These are phyloP conservation scores for Daldinia eschscholtzii DNA, from an alignment of 2,329 filamentous ascomycete genomes.

Conservation along the genomic window DNA sequence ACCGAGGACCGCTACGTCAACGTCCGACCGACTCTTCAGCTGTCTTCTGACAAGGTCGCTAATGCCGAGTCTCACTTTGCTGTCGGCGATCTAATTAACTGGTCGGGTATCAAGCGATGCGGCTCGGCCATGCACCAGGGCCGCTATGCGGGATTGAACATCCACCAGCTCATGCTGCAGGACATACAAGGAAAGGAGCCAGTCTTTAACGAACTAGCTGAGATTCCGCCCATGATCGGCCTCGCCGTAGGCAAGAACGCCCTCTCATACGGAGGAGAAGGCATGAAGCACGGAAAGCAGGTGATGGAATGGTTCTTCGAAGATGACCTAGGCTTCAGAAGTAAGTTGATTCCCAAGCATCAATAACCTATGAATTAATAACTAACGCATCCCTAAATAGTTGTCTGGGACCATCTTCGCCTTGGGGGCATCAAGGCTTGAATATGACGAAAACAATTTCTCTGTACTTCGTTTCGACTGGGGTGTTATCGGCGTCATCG, in stretches of 20 bases:
- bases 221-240: slow-evolving; percentile 75
- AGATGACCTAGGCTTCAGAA: slow-evolving; percentile 74
- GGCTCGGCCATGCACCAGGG: slow-evolving; percentile 82
- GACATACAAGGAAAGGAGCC: slow-evolving; percentile 57
- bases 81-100: slow-evolving; percentile 75
- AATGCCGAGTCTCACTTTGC: slow-evolving; percentile 75
- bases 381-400: slow-evolving; percentile 36
- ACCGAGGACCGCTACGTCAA: slow-evolving; percentile 75
- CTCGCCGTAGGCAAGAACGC: slow-evolving; percentile 78
- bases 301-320: slow-evolving; percentile 74
- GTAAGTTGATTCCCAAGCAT: slow-evolving; percentile 59
- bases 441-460: slow-evolving; percentile 3
- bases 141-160: slow-evolving; percentile 73
- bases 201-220: slow-evolving; percentile 62
- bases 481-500: slow-evolving; percentile 31
- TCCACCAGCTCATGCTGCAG: slow-evolving; percentile 71
- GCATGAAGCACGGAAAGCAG: slow-evolving; percentile 71
- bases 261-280: slow-evolving; percentile 71
- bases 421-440: slow-evolving; percentile 47
- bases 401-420: slow-evolving; percentile 52
- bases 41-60: slow-evolving; percentile 58
- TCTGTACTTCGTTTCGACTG: slow-evolving; percentile 11
- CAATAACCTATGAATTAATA: not conserved
- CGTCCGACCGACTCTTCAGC: slow-evolving; percentile 66
- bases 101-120: slow-evolving; percentile 85